Percentiles rank a stretch among this genome's conserved stretches.
These are phyloP conservation scores for Alternaria incomplexa DNA, from an alignment of 2,329 filamentous ascomycete species.

Conservation along the genomic window DNA sequence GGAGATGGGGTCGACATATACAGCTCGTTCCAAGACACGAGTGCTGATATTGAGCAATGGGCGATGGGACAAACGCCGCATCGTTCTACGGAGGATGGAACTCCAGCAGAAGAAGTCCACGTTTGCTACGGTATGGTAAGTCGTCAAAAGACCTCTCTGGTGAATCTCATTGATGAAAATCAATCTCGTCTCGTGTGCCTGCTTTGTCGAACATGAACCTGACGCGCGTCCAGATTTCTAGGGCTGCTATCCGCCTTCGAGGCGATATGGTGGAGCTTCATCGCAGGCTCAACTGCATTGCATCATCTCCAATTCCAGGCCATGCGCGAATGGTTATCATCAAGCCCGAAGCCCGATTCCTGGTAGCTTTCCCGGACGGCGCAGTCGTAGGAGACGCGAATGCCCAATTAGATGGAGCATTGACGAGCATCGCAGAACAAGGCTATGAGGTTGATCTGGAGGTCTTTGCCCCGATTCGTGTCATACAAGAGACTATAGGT, in stretches of 20 bases:
- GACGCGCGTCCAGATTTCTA: constrained; percentile 25
- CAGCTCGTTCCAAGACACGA: constrained; percentile 10
- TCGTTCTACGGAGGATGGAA: too few species aligned
- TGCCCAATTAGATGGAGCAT: constrained; percentile 22
- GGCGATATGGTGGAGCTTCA: constrained; percentile 34
- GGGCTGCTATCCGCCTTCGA: constrained; percentile 22
- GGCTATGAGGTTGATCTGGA: constrained; percentile 25
- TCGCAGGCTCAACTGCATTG: constrained; percentile 8
- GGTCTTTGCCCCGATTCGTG: constrained; percentile 30
- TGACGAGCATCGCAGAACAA: constrained; percentile 21
- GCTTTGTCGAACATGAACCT: too few species aligned
- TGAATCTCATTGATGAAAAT: too few species aligned
- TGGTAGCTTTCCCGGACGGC: constrained; percentile 23
- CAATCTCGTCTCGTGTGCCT: too few species aligned
- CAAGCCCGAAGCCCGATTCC: constrained; percentile 13
- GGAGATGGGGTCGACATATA: not conserved
- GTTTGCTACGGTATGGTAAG: too few species aligned
- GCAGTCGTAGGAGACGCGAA: constrained; percentile 26
- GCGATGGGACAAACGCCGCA: constrained; percentile 4
- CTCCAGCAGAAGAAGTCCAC: too few species aligned
- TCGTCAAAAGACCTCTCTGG: too few species aligned
- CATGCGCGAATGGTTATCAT: constrained; percentile 22
- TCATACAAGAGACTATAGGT: constrained; percentile 30
- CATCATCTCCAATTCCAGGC: constrained; percentile 15
- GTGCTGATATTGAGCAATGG: constrained; percentile 27